phyloP scores from a whole-genome alignment of 495 filamentous ascomycete species.

The Penicillium manginii region DNA sequence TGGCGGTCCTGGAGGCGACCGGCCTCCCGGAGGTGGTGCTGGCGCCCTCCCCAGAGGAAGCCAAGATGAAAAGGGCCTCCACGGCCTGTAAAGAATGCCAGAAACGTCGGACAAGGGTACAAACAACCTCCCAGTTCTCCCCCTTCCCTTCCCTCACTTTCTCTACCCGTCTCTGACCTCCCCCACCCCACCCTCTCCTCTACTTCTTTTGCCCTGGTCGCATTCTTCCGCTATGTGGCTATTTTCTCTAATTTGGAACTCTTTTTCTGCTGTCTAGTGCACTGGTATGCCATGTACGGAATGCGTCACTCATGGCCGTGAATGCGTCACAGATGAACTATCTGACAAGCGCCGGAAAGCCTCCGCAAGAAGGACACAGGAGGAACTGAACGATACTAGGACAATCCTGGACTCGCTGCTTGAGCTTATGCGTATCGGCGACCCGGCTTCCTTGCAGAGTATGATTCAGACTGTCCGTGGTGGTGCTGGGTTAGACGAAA shows the following conservation, averaged over 20 bases:
- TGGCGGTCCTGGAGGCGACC: constrained; percentile 18
- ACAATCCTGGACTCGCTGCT: constrained; percentile 37
- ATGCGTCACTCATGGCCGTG: constrained; percentile 39
- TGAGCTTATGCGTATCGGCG: constrained; percentile 27
- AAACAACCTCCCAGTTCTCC: constrained; percentile 4
- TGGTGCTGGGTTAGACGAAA: constrained; percentile 12
- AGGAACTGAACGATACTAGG: constrained; percentile 33
- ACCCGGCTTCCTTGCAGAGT: constrained; percentile 22
- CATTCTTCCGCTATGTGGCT: not conserved
- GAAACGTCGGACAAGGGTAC: constrained; percentile 47
- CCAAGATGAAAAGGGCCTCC: constrained; percentile 43
- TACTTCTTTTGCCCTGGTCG: constrained; percentile 7
- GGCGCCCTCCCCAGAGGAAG: constrained; percentile 33
- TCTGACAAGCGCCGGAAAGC: constrained; percentile 49
- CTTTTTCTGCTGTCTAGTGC: constrained; percentile 25
- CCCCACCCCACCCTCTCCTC: not conserved
- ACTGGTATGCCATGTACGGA: constrained; percentile 39
- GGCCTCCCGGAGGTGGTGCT: constrained; percentile 10
- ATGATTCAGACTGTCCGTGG: constrained; percentile 34
- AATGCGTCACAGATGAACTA: constrained; percentile 43
- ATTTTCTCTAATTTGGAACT: not conserved
- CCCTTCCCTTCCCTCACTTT: constrained; percentile 3
- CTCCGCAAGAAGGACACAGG: constrained; percentile 34
- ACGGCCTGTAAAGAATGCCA: constrained; percentile 49
- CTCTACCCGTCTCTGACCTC: not conserved